These are phyloP conservation scores for Pseudocercospora pini-densiflorae DNA, from an alignment of 2,329 filamentous ascomycete species.

Conservation along the genomic window DNA sequence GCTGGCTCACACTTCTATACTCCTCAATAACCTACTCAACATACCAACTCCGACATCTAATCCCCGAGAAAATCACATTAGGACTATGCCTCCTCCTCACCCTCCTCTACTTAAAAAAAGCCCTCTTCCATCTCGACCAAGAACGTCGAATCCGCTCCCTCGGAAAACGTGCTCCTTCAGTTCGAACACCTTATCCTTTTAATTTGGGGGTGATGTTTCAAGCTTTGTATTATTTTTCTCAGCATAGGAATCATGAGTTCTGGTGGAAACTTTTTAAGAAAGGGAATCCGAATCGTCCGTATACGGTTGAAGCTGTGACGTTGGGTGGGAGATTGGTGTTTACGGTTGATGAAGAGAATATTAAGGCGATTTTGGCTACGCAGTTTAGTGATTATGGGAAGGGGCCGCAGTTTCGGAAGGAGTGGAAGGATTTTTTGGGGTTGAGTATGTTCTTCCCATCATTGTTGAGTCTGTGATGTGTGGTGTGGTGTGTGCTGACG, in stretches of 20 bases:
- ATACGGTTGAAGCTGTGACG: constrained; percentile 65
- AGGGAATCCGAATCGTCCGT: constrained; percentile 46
- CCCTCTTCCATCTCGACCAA: constrained; percentile 33
- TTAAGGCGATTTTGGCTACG: constrained; percentile 86
- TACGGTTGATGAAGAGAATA: constrained; percentile 84
- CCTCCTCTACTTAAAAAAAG: constrained; percentile 20
- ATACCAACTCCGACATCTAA: neutral
- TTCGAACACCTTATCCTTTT: constrained; percentile 45
- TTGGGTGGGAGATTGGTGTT: constrained; percentile 67
- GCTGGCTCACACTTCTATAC: constrained; percentile 24
- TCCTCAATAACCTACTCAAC: constrained; percentile 16
- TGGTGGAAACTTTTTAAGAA: constrained; percentile 61
- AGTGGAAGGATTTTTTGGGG: constrained; percentile 77
- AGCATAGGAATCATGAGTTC: constrained; percentile 62
- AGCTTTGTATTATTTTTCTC: constrained; percentile 53
- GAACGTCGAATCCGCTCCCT: constrained; percentile 47
- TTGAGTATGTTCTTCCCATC: constrained; percentile 66
- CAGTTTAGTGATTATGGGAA: constrained; percentile 89
- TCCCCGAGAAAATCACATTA: neutral
- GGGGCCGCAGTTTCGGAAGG: constrained; percentile 72
- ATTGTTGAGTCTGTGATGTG: neutral
- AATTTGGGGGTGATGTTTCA: constrained; percentile 68
- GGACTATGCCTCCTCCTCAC: neutral
- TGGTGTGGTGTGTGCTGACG: constrained; percentile 13
- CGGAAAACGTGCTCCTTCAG: constrained; percentile 50